Evolutionary conservation across 192 early-diverging fungal genomes (phyloP), one percentile per base, ranked within the genome.

Genomic region (Piromyces finnis): DNA sequence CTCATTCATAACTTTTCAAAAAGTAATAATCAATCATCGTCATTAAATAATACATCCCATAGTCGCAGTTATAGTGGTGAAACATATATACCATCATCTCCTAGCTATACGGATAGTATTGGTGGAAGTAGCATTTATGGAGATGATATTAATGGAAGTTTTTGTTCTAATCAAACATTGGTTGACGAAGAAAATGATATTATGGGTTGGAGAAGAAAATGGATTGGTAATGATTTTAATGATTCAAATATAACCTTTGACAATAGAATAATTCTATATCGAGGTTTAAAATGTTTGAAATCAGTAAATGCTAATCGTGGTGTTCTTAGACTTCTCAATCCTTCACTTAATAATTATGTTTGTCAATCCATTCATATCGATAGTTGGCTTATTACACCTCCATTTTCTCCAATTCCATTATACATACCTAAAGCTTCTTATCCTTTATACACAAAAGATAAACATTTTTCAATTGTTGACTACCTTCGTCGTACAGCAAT

Each of bases 1-100:
- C 91, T 98, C 80, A 94, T 99, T 27, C 98, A 99, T 84, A 91
- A 94, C 36, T 91, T 97, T 79, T 94, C 93, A 14, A 68, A 68
- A n/a, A 1, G 26, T 68, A 26, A 17, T 22, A 68, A 68, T 68
- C 18, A 68, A 26, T 68, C 51, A 22, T 7, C 7, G n/a, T 68
- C 51, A n/a, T n/a, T n/a, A 68, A 68, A 68, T 51, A 16, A 16
- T 17, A 51, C 9, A 7, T 0, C 1, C 9, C 51, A 68, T 68
- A 68, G n/a, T 68, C 51, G 51, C n/a, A 68, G 51, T 68, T 68
- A n/a, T 68, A 68, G 51, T 68, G 17, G 17, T 27, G 51, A 68
- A 11, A 68, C 51, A 1, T 22, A 7, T 68, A n/a, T 68, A n/a
- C 26, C 51, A n/a, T 6, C 2, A n/a, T 68, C 51, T 2, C 51